Evolutionary conservation across 352 stramenopile species (phyloP), one percentile per base, ranked within the genome.

Genomic region (Phytophthora melonis): DNA sequence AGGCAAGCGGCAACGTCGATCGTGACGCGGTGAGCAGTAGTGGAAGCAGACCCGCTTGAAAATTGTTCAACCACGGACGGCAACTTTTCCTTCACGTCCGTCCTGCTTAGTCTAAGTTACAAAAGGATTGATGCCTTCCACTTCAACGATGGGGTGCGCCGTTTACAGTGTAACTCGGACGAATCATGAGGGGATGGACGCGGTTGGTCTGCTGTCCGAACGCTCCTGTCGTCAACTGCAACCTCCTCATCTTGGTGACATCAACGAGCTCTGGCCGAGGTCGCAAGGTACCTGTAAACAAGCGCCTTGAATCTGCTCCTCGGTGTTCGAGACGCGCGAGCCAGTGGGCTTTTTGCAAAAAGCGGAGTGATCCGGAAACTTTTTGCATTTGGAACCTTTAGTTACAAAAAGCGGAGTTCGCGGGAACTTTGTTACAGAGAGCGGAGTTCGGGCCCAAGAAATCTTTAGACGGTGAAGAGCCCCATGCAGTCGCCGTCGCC

Each of bases 141-240:
- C 64, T 70, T 70, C 64, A 70, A 70, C 32, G 64, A 70, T 70
- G 64, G 54, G 64, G 57, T 10, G 64, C 54, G 63, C 54, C 5
- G n/a, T n/a, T n/a, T n/a, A n/a, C n/a, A n/a, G 8, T 57, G 50
- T 19, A 69, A 36, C 62, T 25, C 6, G 62, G 62, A 67, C 61
- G 49, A 67, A 67, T 67, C 61, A 60, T 18, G 21, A 45, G 36
- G 19, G 25, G 61, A 68, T 60, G 50, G 27, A 52, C 19, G 21
- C 3, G 32, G 10, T 43, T 45, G 25, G 27, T 58, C 49, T 34
- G 32, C 62, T 68, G 62, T 68, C 47, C 62, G 62, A 68, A 61
- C 36, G 10, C 36, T 43, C 11, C 36, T 43, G 36, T 14, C 36
- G 14, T 43, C 11, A 43, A 43, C 36, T 43, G 36, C 36, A 43